phyloP scores from a whole-genome alignment of 2,329 filamentous ascomycete species.

The Aspergillus sp. region DNA sequence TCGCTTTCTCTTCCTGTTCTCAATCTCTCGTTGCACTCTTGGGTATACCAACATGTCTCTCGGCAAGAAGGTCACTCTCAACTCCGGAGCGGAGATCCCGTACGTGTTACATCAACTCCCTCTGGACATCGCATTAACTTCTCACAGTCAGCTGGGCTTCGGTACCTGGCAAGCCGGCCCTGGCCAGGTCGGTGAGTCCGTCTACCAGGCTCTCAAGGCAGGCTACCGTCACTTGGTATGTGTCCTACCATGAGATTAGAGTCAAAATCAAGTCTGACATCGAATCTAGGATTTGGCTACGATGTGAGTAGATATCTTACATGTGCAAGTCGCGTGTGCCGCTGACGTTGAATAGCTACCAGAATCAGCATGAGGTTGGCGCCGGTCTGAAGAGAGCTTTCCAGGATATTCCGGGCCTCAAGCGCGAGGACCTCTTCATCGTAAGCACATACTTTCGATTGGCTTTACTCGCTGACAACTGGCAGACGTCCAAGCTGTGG shows the following conservation, averaged over 20 bases:
- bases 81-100: conserved; percentile 31
- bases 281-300: conserved; percentile 29
- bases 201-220: conserved; percentile 31
- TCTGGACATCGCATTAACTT: neutral
- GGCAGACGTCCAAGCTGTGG: conserved; percentile 52
- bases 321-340: neutral
- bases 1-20: neutral
- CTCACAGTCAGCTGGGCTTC: conserved; percentile 28
- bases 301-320: too few species aligned
- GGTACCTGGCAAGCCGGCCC: conserved; percentile 34
- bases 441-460: conserved; percentile 12
- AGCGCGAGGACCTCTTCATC: conserved; percentile 34
- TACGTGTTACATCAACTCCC: conserved; percentile 12
- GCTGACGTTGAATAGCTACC: conserved; percentile 15
- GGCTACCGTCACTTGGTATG: conserved; percentile 33
- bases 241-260: conserved; percentile 1
- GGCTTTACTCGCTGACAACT: conserved; percentile 2
- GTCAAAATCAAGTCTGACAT: conserved; percentile 6
- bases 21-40: conserved; percentile 1
- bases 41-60: conserved; percentile 29
- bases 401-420: conserved; percentile 30
- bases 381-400: conserved; percentile 26
- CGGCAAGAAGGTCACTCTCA: conserved; percentile 31
- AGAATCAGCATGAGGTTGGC: conserved; percentile 31
- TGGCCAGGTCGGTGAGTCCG: conserved; percentile 30